Conservation (phyloP, 441 rosid species). For the Croton setiger region DNA sequence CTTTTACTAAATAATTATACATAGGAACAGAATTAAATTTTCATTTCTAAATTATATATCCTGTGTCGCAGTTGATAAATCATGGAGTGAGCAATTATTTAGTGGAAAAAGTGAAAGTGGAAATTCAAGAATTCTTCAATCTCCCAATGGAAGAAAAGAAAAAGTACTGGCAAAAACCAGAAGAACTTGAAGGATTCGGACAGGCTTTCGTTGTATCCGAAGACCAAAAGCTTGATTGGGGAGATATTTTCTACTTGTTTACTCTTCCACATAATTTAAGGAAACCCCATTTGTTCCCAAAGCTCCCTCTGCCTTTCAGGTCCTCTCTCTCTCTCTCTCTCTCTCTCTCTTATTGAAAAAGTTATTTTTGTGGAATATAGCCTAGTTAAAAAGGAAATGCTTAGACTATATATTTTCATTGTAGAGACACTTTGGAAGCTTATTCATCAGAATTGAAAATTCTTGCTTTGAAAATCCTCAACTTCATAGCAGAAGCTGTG, state of each 20-base stretch:
- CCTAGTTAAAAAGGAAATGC: no score
- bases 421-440: conserved; percentile 23
- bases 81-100: conserved; percentile 21
- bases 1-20: no score
- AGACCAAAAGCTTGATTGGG: conserved; percentile 36
- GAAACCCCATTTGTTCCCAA: conserved; percentile 21
- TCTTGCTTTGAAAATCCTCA: conserved; percentile 16
- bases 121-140: conserved; percentile 20
- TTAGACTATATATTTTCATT: not conserved
- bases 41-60: no score
- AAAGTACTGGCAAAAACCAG: conserved; percentile 23
- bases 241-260: conserved; percentile 23
- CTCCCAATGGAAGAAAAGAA: conserved; percentile 29
- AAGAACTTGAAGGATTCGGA: conserved; percentile 29
- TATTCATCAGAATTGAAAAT: conserved; percentile 14
- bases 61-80: conserved; percentile 20
- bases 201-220: conserved; percentile 26
- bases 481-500: conserved; percentile 31
- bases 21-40: no score
- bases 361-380: no score
- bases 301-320: conserved; percentile 28
- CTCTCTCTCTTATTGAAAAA: no score
- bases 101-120: conserved; percentile 20
- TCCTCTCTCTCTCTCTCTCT: not conserved
- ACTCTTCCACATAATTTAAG: conserved; percentile 24